Evolutionary conservation across 2,329 filamentous ascomycete genomes (phyloP).

Genomic region (Cytospora schulzeri): DNA sequence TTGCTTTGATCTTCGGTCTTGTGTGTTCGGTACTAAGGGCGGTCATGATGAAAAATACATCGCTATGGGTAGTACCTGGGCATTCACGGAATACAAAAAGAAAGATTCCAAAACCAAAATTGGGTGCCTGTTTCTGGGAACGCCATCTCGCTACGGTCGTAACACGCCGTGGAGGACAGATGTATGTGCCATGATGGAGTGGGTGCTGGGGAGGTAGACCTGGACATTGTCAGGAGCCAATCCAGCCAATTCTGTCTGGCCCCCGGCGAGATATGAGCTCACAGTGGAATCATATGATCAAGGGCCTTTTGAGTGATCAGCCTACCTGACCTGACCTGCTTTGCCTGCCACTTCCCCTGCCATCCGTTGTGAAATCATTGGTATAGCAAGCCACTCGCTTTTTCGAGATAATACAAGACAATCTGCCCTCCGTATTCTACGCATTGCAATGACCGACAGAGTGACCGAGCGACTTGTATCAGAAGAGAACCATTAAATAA

Average conservation of each 20-base stretch:
- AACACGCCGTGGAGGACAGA: conserved; percentile 1
- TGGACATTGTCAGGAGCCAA: conserved; percentile 8
- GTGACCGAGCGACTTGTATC: not conserved
- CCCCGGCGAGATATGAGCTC: conserved; percentile 24
- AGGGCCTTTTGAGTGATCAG: conserved; percentile 19
- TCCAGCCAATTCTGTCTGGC: conserved; percentile 20
- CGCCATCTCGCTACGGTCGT: conserved; percentile 10
- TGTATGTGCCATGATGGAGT: conserved; percentile 4
- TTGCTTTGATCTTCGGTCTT: conserved; percentile 57
- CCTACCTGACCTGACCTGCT: conserved; percentile 4
- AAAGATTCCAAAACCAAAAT: conserved; percentile 36
- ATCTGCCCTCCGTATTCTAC: not conserved
- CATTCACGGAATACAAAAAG: conserved; percentile 51
- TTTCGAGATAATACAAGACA: not conserved
- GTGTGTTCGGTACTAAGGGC: conserved; percentile 38
- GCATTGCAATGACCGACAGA: not conserved
- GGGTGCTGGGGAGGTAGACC: conserved; percentile 11
- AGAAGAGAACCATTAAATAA: too few species aligned
- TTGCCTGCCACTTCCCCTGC: not conserved
- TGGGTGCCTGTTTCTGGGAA: conserved; percentile 16
- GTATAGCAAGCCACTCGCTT: not conserved
- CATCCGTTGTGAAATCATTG: not conserved
- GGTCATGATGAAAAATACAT: conserved; percentile 26
- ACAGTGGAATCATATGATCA: conserved; percentile 27
- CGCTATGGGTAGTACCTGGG: conserved; percentile 35